phyloP scores from a whole-genome alignment of 1,139 yeast species.

The Kodamaea fungicola region DNA sequence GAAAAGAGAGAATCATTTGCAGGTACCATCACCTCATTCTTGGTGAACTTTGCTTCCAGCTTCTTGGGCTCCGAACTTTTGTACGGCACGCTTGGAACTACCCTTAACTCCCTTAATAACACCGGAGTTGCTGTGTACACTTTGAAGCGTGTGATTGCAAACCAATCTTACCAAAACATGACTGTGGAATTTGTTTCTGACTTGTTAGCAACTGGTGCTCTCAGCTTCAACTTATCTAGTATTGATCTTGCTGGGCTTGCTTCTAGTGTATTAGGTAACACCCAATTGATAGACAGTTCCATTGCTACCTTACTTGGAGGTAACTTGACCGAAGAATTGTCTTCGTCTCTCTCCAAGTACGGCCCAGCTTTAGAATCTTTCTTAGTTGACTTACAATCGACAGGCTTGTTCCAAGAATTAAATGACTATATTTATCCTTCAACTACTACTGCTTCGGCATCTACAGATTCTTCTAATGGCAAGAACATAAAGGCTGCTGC shows the following conservation, averaged over 20 bases:
- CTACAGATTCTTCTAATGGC: slow-evolving; percentile 1
- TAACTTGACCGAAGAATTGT: slow-evolving; percentile 8
- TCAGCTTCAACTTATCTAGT: slow-evolving; percentile 18
- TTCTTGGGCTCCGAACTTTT: slow-evolving; percentile 30
- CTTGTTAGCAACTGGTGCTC: slow-evolving; percentile 23
- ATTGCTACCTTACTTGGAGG: slow-evolving; percentile 27
- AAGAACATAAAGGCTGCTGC: slow-evolving; percentile 9
- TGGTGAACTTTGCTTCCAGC: slow-evolving; percentile 28
- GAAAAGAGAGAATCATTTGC: slow-evolving; percentile 21
- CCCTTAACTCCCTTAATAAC: slow-evolving; percentile 38
- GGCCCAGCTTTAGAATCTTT: slow-evolving; percentile 29
- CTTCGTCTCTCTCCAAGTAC: slow-evolving; percentile 26
- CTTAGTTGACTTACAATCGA: slow-evolving; percentile 31
- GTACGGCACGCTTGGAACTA: slow-evolving; percentile 22
- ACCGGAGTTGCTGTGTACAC: slow-evolving; percentile 42
- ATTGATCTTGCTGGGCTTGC: slow-evolving; percentile 29
- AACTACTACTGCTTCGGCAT: slow-evolving; percentile 8
- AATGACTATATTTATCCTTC: slow-evolving; percentile 35
- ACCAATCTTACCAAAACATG: slow-evolving; percentile 36
- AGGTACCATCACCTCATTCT: slow-evolving; percentile 27
- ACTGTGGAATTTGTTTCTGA: slow-evolving; percentile 29
- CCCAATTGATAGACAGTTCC: slow-evolving; percentile 16
- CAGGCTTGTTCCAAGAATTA: slow-evolving; percentile 40
- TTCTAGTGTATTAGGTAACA: slow-evolving; percentile 20
- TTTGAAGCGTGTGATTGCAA: slow-evolving; percentile 33